Conservation (phyloP, 1,139 yeast species). For the Kodamaea derodonti region DNA sequence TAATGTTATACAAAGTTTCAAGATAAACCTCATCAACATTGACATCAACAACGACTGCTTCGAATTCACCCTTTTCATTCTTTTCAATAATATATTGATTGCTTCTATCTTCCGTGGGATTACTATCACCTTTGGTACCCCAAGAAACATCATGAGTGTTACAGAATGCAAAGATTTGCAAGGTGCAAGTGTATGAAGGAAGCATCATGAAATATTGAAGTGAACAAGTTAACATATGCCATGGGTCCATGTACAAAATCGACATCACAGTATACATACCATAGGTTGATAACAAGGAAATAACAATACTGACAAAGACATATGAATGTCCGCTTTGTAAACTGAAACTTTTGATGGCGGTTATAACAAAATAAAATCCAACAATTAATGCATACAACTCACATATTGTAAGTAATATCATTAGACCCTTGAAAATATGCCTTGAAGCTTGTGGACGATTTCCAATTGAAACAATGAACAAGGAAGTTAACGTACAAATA, state of each 20-base stretch:
- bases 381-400: constrained; percentile 78
- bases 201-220: constrained; percentile 80
- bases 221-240: constrained; percentile 88
- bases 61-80: constrained; percentile 63
- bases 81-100: constrained; percentile 46
- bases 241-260: constrained; percentile 80
- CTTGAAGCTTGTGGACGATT: constrained; percentile 90
- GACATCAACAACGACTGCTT: constrained; percentile 84
- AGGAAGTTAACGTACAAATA: constrained; percentile 74
- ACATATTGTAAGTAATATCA: constrained; percentile 69
- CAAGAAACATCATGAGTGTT: constrained; percentile 95
- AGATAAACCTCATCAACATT: constrained; percentile 87
- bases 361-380: constrained; percentile 74
- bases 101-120: constrained; percentile 51
- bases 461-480: constrained; percentile 90
- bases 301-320: constrained; percentile 66
- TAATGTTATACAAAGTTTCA: constrained; percentile 67
- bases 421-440: constrained; percentile 64
- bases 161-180: constrained; percentile 92
- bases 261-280: constrained; percentile 83
- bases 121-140: constrained; percentile 95
- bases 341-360: constrained; percentile 39
- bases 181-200: constrained; percentile 88
- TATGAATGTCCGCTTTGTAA: constrained; percentile 42
- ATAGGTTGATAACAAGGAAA: constrained; percentile 86